phyloP scores from a whole-genome alignment of 23 red algal species.

The Cyanidium caldarium region DNA sequence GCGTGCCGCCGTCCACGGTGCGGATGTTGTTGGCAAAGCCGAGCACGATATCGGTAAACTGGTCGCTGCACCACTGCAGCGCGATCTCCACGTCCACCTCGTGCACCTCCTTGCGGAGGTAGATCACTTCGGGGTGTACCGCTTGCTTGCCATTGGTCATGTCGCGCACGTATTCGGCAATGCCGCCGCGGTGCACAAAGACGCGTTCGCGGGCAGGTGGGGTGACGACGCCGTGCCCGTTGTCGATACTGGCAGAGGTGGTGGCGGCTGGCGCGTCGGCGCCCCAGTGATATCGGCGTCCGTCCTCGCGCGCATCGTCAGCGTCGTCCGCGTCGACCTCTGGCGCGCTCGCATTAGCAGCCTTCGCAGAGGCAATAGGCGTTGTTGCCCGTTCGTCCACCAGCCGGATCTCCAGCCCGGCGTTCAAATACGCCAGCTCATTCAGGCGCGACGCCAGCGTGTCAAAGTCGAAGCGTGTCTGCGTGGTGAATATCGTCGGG shows the following conservation, averaged over 20 bases:
- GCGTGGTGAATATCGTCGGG: constrained; percentile 50
- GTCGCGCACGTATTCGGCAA: constrained; percentile 57
- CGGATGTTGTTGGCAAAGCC: constrained; percentile 95
- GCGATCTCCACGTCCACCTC: constrained; percentile 47
- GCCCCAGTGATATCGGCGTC: too few species aligned
- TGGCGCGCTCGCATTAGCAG: background rate
- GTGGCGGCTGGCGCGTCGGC: too few species aligned
- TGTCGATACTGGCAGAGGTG: background rate
- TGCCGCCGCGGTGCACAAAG: constrained; percentile 60
- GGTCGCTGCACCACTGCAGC: constrained; percentile 70
- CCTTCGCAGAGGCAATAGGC: background rate
- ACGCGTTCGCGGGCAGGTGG: too few species aligned
- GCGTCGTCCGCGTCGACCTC: background rate
- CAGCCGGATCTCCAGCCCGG: constrained; percentile 65
- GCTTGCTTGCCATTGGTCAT: constrained; percentile 33
- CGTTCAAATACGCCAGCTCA: constrained; percentile 87
- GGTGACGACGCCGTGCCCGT: background rate
- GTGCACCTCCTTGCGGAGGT: constrained; percentile 32
- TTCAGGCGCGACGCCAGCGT: constrained; percentile 52
- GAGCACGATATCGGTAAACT: constrained; percentile 66
- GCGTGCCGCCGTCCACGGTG: constrained; percentile 77
- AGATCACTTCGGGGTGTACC: constrained; percentile 37
- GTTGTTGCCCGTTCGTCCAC: constrained; percentile 7
- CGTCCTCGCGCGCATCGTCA: background rate
- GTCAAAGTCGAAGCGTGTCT: constrained; percentile 35